Percentiles rank a stretch among this genome's conserved stretches.
Conservation (phyloP, 768 basidiomycete genomes). For the Xanthoconium stramineum region DNA sequence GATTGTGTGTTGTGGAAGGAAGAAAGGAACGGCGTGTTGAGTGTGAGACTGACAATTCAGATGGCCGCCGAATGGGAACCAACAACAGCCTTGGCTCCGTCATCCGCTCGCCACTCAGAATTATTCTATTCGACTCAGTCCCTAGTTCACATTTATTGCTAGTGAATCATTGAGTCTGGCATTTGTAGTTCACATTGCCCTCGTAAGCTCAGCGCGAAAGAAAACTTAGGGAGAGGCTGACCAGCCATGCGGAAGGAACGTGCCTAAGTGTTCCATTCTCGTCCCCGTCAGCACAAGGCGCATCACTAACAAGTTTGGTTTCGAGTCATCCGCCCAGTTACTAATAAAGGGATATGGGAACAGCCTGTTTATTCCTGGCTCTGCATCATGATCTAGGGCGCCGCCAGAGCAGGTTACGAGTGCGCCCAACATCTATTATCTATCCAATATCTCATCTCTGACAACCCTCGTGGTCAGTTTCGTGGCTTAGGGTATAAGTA, state of each 20-base stretch:
- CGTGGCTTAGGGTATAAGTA: slow-evolving; percentile 1
- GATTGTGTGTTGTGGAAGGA: background rate
- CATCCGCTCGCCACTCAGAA: slow-evolving; percentile 15
- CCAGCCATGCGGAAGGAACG: slow-evolving; percentile 13
- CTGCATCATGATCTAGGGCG: no score
- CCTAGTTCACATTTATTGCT: background rate
- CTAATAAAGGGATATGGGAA: background rate
- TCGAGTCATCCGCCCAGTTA: no score
- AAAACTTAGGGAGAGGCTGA: background rate
- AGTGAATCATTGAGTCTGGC: no score
- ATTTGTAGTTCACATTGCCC: background rate
- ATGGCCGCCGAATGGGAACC: slow-evolving; percentile 1
- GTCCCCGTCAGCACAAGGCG: background rate
- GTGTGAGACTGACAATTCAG: slow-evolving; percentile 15
- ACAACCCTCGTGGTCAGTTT: background rate
- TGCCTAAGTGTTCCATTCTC: background rate
- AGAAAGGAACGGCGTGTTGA: slow-evolving; percentile 21
- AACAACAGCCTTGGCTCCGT: background rate
- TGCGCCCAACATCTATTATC: background rate
- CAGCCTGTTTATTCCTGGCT: background rate
- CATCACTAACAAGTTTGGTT: no score
- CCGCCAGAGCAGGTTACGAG: slow-evolving; percentile 2
- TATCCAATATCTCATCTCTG: no score
- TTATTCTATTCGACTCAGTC: background rate
- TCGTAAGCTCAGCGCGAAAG: background rate